These are phyloP conservation scores for Samsoniella hepiali DNA, from an alignment of 2,329 filamentous ascomycete genomes.

Conservation along the genomic window DNA sequence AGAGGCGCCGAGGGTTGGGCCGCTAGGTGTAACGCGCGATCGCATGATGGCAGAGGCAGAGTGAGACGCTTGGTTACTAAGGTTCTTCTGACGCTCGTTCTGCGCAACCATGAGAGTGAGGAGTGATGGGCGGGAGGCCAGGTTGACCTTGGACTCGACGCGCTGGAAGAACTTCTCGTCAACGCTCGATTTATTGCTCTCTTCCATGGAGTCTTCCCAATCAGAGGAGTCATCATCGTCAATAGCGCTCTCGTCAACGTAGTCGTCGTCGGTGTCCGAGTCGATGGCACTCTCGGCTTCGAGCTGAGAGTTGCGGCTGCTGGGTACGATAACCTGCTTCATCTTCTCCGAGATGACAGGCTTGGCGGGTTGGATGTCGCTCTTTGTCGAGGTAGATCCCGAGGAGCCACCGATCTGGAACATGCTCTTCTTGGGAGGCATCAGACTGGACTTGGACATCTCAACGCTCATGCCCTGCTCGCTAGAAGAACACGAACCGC, in stretches of 20 bases:
- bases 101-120: constrained; percentile 85
- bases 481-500: constrained; percentile 75
- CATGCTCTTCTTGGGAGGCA: constrained; percentile 36
- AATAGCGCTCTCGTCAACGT: constrained; percentile 80
- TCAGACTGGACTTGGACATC: constrained; percentile 35
- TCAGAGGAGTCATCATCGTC: constrained; percentile 63
- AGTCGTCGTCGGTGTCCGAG: constrained; percentile 62
- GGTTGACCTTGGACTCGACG: constrained; percentile 81
- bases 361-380: constrained; percentile 45
- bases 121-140: constrained; percentile 81
- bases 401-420: constrained; percentile 59
- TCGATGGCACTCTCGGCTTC: constrained; percentile 51
- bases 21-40: constrained; percentile 49
- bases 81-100: constrained; percentile 65
- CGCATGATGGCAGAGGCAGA: constrained; percentile 66
- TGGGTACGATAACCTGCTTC: constrained; percentile 72
- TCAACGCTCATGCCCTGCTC: constrained; percentile 50
- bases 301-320: constrained; percentile 66
- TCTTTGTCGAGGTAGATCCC: constrained; percentile 72
- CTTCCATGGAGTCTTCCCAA: constrained; percentile 68
- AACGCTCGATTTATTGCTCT: constrained; percentile 78
- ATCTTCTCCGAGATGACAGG: constrained; percentile 47
- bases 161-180: constrained; percentile 85
- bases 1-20: constrained; percentile 44
- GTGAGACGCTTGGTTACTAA: constrained; percentile 67